Conservation (phyloP, 495 filamentous ascomycete genomes). For the Jackrogersella minutella region DNA sequence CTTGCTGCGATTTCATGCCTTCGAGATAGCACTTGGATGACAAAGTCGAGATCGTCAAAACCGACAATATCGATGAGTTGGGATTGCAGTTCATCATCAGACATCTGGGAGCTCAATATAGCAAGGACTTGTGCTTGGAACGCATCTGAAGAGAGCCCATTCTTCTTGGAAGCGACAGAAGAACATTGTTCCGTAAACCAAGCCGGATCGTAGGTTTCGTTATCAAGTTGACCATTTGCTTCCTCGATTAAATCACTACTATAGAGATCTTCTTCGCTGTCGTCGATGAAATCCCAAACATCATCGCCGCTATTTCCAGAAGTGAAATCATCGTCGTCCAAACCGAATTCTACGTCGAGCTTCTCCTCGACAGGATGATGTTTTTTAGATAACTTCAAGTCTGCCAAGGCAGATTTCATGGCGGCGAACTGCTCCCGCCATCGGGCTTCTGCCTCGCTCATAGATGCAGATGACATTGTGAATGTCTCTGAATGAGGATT, state of each 20-base stretch:
- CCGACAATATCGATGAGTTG: conserved; percentile 89
- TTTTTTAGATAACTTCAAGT: conserved; percentile 44
- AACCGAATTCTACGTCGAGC: conserved; percentile 49
- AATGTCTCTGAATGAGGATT: too few species aligned
- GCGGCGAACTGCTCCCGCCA: conserved; percentile 57
- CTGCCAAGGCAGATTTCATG: conserved; percentile 57
- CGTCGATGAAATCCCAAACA: conserved; percentile 89
- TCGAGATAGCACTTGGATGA: conserved; percentile 82
- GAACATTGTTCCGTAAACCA: conserved; percentile 76
- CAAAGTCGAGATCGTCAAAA: conserved; percentile 88
- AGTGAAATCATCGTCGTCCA: conserved; percentile 68
- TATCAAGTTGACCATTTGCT: conserved; percentile 26
- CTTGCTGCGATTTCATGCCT: conserved; percentile 66
- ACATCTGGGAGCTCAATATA: conserved; percentile 68
- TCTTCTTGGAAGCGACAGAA: conserved; percentile 63
- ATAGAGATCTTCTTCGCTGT: conserved; percentile 67
- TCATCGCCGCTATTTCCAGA: conserved; percentile 73
- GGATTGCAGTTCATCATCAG: conserved; percentile 87
- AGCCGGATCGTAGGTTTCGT: conserved; percentile 42
- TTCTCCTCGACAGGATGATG: conserved; percentile 14
- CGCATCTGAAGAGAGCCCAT: conserved; percentile 67
- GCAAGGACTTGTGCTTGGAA: conserved; percentile 76
- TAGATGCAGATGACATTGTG: conserved; percentile 21
- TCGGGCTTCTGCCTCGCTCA: conserved; percentile 46
- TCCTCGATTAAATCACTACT: conserved; percentile 55